These are phyloP conservation scores for Parsonsia alboflavescens DNA, from an alignment of 257 asterid species.

Conservation along the genomic window DNA sequence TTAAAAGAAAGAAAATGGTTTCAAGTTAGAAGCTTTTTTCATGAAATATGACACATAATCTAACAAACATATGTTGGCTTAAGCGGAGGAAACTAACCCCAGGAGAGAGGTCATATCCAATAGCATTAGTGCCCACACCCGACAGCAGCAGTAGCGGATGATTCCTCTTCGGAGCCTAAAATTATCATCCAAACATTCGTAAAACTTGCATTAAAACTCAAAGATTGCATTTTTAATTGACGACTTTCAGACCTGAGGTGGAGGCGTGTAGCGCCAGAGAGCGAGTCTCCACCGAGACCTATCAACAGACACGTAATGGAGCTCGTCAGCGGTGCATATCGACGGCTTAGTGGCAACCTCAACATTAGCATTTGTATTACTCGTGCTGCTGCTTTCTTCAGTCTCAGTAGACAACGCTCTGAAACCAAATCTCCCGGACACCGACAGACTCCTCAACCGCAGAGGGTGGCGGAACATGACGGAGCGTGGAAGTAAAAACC, in stretches of 20 bases:
- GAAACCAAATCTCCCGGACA: constrained; percentile 17
- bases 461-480: constrained; percentile 36
- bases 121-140: constrained; percentile 95
- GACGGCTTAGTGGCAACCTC: constrained; percentile 57
- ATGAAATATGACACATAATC: not conserved
- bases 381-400: constrained; percentile 2
- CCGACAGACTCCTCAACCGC: constrained; percentile 17
- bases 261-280: constrained; percentile 90
- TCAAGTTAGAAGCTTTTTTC: not conserved
- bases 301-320: constrained; percentile 70
- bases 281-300: constrained; percentile 78
- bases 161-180: constrained; percentile 74
- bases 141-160: constrained; percentile 90
- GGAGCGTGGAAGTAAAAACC: constrained; percentile 31
- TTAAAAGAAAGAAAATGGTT: too few relatives aligned
- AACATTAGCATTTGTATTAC: constrained; percentile 15
- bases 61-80: not conserved
- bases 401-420: constrained; percentile 48
- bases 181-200: not conserved
- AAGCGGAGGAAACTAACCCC: constrained; percentile 45
- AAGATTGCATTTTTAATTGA: not conserved
- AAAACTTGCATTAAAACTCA: not conserved
- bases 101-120: constrained; percentile 94
- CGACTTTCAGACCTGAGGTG: constrained; percentile 52
- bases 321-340: constrained; percentile 93